Evolutionary conservation across 2,329 filamentous ascomycete species (phyloP), one percentile per base, ranked within the genome.

Genomic region (Tolypocladium cylindrosporum): DNA sequence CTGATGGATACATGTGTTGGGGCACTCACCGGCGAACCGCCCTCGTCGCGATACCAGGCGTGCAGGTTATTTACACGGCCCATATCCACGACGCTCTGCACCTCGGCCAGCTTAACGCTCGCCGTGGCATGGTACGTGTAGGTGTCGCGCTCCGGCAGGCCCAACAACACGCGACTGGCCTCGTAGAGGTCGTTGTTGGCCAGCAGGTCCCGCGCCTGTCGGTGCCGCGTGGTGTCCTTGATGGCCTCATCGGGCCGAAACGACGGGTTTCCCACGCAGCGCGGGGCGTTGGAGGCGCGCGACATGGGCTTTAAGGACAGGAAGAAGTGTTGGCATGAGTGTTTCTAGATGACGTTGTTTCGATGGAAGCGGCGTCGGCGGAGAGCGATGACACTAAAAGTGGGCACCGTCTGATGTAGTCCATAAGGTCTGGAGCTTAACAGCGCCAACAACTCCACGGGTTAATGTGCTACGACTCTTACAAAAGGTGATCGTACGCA

Each of bases 91-190:
- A 74, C 67, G n/a, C 71, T 72, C 65, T 82, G 79, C 2, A 76
- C 79, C 63, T 81, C 71, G 39, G 70, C 69, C 39, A 82, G 72
- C 53, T 72, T 77, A 55, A 82, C 77, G 61, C 76, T 77, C 45
- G 74, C 73, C 59, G 77, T 75, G 61, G 79, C 79, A 67, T 81
- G 77, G 66, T 82, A 82, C 54, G 75, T 75, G 63, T 79, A 82
- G 21, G 63, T 60, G 61, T 82, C 79, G 57, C 65, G 65, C 24
- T 72, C 68, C 3, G 77, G 74, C 24, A 82, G 71, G 52, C 71
- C 62, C 57, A 82, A 75, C 59, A 78, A 74, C 24, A 69, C 65
- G 56, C 72, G 66, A 59, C 77, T 75, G 60, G 79, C 79, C 54
- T 67, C 68, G 62, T 73, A 70, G 55, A 82, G 67, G 66, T 80